Conservation (phyloP, 1,284 basidiomycete genomes). For the Thecaphora thlaspeos region DNA sequence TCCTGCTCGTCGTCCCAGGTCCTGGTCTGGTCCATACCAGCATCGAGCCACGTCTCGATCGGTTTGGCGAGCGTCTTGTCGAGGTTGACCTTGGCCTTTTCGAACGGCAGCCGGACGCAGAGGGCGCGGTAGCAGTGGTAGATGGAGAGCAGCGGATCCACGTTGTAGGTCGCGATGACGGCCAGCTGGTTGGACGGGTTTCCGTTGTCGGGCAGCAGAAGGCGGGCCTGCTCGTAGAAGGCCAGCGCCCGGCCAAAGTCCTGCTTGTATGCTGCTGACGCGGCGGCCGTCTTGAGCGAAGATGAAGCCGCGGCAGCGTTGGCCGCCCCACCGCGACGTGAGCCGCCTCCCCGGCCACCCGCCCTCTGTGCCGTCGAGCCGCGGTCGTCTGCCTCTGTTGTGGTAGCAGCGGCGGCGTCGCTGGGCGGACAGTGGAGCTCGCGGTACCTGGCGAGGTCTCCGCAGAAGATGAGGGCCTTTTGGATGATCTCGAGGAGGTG, state of each 20-base stretch:
- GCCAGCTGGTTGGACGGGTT: slow-evolving; percentile 94
- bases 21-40: slow-evolving; percentile 9
- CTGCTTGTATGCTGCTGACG: slow-evolving; percentile 9
- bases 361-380: not conserved
- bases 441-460: slow-evolving; percentile 88
- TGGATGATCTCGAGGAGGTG: slow-evolving; percentile 65
- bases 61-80: slow-evolving; percentile 60
- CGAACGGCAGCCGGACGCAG: slow-evolving; percentile 80
- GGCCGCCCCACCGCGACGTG: too few species aligned
- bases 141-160: slow-evolving; percentile 75
- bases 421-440: slow-evolving; percentile 68
- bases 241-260: slow-evolving; percentile 44
- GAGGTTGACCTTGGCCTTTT: slow-evolving; percentile 82
- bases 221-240: slow-evolving; percentile 50
- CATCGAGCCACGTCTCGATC: slow-evolving; percentile 22
- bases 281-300: too few species aligned
- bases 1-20: slow-evolving; percentile 22
- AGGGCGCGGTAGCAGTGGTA: slow-evolving; percentile 89
- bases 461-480: slow-evolving; percentile 85
- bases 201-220: slow-evolving; percentile 49
- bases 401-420: slow-evolving; percentile 7
- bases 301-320: too few species aligned
- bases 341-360: too few species aligned
- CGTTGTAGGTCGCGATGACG: slow-evolving; percentile 79
- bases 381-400: slow-evolving; percentile 2